Base-by-base conservation (phyloP, 2,329 filamentous ascomycete species). In the Xylariales sp. region DNA sequence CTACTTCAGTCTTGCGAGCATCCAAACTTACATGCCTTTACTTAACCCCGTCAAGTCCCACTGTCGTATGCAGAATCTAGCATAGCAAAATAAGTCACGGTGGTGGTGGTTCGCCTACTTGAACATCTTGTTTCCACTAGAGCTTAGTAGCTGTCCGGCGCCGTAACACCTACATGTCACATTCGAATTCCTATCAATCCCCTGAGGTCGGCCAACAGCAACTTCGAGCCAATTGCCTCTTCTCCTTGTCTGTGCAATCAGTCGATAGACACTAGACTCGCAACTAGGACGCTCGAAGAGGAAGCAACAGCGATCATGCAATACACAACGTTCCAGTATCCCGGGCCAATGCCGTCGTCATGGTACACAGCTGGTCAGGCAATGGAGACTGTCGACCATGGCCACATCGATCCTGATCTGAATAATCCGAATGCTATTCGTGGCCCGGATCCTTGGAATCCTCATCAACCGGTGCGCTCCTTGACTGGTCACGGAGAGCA, bases 41-140 rank as follows among this genome's bases (percentile, higher is more conserved):
- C 36, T 39, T 39, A 39, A 38, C 24, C 15, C 21, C 22, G 14
- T 9, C 35, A 18, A 15, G 15, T 24, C 35, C 24, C 35, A 27
- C 18, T 28, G n/a, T 24, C 22, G 12, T 24, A 36, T 36, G 33
- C 33, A 36, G 33, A 36, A 24, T 25, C 18, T n/a, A 14, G 20
- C 9, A 36, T 14, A 8, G 20, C 33, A 36, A 36, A 12, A 22
- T 12, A 12, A 19, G 15, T 24, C 20, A n/a, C n/a, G n/a, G n/a
- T n/a, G n/a, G n/a, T n/a, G n/a, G n/a, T n/a, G n/a, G n/a, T n/a
- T n/a, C n/a, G n/a, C n/a, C n/a, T n/a, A n/a, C n/a, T n/a, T n/a
- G n/a, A n/a, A n/a, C n/a, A n/a, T n/a, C n/a, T n/a, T n/a, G n/a
- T n/a, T n/a, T n/a, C n/a, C n/a, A n/a, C n/a, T n/a, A n/a, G n/a